phyloP scores from a whole-genome alignment of 768 basidiomycete genomes.

The Leccinum arenicola region DNA sequence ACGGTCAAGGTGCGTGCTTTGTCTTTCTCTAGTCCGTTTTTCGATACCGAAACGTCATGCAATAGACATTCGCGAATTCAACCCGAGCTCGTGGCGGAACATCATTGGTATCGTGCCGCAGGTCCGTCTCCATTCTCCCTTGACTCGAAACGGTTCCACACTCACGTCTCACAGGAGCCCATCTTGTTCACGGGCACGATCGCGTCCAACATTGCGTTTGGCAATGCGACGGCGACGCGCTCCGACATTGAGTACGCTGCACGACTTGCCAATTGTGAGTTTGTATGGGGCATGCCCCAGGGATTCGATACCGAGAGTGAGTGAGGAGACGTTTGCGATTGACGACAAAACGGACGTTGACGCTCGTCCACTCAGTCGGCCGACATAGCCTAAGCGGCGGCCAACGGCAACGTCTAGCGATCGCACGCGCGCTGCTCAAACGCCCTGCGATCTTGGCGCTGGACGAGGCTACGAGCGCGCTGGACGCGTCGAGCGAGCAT shows the following conservation, averaged over 20 bases:
- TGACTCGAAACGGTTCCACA: no score
- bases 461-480: conserved; percentile 86
- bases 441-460: conserved; percentile 85
- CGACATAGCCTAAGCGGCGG: conserved; percentile 49
- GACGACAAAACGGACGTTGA: neutral
- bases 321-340: conserved; percentile 20
- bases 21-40: neutral
- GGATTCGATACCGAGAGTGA: conserved; percentile 91
- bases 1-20: conserved; percentile 66
- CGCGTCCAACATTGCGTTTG: conserved; percentile 92
- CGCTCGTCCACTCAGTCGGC: conserved; percentile 16
- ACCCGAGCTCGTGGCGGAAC: no score
- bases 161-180: conserved; percentile 48
- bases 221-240: conserved; percentile 68
- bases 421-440: conserved; percentile 84
- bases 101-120: no score
- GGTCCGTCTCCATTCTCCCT: neutral
- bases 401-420: conserved; percentile 78
- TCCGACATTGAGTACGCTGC: conserved; percentile 88
- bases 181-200: conserved; percentile 91
- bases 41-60: conserved; percentile 9
- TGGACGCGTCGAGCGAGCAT: conserved; percentile 88
- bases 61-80: conserved; percentile 43
- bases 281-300: conserved; percentile 90
- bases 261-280: conserved; percentile 91